phyloP scores from a whole-genome alignment of 148 eudicot genomes.

The Silene latifolia region DNA sequence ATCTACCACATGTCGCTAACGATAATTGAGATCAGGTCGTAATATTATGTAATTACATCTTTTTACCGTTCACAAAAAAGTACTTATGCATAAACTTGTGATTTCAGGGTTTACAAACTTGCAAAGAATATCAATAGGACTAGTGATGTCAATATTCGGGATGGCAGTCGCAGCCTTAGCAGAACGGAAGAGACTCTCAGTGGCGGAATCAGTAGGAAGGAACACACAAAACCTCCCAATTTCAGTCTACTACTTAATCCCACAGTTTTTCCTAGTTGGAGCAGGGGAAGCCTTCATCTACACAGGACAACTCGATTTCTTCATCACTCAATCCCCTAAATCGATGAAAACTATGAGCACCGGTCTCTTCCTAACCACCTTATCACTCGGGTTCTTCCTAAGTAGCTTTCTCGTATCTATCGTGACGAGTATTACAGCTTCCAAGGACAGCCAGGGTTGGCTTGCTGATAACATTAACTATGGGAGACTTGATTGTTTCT shows the following conservation, averaged over 20 bases:
- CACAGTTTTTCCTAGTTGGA: constrained; percentile 76
- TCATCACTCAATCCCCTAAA: constrained; percentile 73
- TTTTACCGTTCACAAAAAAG: too few relatives aligned
- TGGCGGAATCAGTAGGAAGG: constrained; percentile 34
- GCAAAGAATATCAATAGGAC: constrained; percentile 62
- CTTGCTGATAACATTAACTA: constrained; percentile 57
- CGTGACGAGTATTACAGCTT: constrained; percentile 45
- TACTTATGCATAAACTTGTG: too few relatives aligned
- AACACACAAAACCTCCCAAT: constrained; percentile 43
- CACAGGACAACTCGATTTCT: constrained; percentile 86
- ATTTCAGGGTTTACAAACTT: constrained; percentile 56
- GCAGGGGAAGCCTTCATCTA: constrained; percentile 77
- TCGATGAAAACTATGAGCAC: constrained; percentile 92
- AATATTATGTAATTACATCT: too few relatives aligned
- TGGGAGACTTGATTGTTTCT: constrained; percentile 68
- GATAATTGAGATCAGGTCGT: too few relatives aligned
- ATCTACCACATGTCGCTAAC: neutral
- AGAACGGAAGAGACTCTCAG: constrained; percentile 50
- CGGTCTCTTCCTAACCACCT: constrained; percentile 62
- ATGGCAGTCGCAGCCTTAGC: constrained; percentile 67
- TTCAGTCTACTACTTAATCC: constrained; percentile 55
- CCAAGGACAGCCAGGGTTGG: constrained; percentile 41
- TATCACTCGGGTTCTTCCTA: constrained; percentile 67
- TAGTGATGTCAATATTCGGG: constrained; percentile 48
- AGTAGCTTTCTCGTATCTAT: constrained; percentile 64